These are phyloP conservation scores for Coprinellus aureogranulatus DNA, from an alignment of 768 basidiomycete species.

Conservation along the genomic window DNA sequence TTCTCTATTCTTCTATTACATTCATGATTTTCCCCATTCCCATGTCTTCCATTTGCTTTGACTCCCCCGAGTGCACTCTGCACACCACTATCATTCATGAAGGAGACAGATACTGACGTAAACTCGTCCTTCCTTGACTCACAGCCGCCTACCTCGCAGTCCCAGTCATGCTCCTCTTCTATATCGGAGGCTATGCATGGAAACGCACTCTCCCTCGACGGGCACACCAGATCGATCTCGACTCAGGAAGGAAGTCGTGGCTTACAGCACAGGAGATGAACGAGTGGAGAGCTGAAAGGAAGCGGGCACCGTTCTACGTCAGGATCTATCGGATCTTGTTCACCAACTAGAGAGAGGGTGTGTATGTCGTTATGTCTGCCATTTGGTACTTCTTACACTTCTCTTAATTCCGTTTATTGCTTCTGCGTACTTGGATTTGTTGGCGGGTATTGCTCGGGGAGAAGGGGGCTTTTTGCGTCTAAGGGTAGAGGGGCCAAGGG, in stretches of 20 bases:
- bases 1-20: too few relatives aligned
- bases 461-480: too few relatives aligned
- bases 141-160: constrained; percentile 37
- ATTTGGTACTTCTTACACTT: too few relatives aligned
- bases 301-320: constrained; percentile 31
- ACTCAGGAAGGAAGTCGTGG: constrained; percentile 47
- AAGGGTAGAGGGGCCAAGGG: too few relatives aligned
- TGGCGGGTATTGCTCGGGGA: too few relatives aligned
- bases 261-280: constrained; percentile 45
- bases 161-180: constrained; percentile 41
- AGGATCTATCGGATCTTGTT: constrained; percentile 40
- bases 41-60: too few relatives aligned
- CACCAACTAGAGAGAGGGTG: constrained; percentile 26
- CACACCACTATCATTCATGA: not conserved
- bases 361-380: too few relatives aligned
- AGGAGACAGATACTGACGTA: not conserved
- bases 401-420: too few relatives aligned
- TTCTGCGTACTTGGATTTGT: too few relatives aligned
- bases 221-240: constrained; percentile 40
- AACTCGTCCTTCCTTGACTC: not conserved
- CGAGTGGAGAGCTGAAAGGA: constrained; percentile 38
- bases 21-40: too few relatives aligned
- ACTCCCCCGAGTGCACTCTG: not conserved
- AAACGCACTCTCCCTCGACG: constrained; percentile 38
- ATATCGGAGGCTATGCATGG: constrained; percentile 37